These are phyloP conservation scores for Fusarium marasasianum DNA, from an alignment of 2,329 filamentous ascomycete genomes.

Conservation along the genomic window DNA sequence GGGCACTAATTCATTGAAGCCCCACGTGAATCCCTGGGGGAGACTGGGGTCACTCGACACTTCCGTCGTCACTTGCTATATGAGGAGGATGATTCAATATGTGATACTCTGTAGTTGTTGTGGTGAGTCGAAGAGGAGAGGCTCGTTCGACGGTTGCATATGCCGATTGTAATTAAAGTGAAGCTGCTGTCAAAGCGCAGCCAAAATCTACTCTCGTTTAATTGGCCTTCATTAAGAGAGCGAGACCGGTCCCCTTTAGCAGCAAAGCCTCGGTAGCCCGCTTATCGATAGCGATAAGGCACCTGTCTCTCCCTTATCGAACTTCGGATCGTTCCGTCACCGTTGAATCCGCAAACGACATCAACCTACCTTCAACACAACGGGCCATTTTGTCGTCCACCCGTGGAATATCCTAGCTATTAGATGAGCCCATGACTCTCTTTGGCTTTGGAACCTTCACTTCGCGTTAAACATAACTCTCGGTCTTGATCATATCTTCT, in stretches of 20 bases:
- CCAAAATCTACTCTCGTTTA: not conserved
- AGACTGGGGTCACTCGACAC: conserved; percentile 23
- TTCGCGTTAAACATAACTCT: not conserved
- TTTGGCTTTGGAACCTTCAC: not conserved
- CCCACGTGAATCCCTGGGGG: conserved; percentile 33
- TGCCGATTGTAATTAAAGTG: not conserved
- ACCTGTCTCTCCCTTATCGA: conserved; percentile 18
- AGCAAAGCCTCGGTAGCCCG: conserved; percentile 15
- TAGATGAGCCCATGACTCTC: not conserved
- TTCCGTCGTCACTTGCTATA: not conserved
- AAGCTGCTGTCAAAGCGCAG: not conserved
- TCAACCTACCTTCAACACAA: conserved; percentile 20
- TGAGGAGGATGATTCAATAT: not conserved
- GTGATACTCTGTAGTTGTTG: not conserved
- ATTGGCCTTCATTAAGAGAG: not conserved
- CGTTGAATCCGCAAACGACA: conserved; percentile 34
- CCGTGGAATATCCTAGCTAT: conserved; percentile 3
- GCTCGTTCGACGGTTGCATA: not conserved
- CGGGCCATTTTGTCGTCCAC: conserved; percentile 8
- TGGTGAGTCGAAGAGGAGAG: not conserved
- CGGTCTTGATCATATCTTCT: not conserved
- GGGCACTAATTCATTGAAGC: conserved; percentile 41
- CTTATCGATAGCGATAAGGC: conserved; percentile 39
- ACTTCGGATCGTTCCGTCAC: conserved; percentile 20
- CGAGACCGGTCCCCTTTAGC: conserved; percentile 27